These are phyloP conservation scores for Monsonia emarginata DNA, from an alignment of 441 rosid species.

Conservation along the genomic window DNA sequence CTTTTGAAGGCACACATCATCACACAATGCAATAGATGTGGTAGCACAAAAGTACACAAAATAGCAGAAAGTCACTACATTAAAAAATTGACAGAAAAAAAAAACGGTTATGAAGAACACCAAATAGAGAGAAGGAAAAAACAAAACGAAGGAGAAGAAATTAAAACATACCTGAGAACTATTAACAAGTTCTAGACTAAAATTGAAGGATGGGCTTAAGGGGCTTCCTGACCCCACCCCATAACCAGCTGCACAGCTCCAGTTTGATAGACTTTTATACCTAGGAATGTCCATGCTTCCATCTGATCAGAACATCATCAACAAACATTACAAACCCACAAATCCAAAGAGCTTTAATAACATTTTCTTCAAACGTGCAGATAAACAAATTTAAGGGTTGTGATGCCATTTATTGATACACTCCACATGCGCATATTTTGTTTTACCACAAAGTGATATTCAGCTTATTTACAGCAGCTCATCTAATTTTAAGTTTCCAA, in stretches of 20 bases:
- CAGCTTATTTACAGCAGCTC: not conserved
- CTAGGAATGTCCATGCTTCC: constrained; percentile 39
- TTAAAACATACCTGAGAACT: constrained; percentile 54
- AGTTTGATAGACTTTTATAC: constrained; percentile 50
- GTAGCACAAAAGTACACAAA: too few relatives aligned
- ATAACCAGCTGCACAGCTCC: constrained; percentile 88
- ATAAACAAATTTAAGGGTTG: not conserved
- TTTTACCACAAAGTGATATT: not conserved
- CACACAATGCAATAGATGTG: too few relatives aligned
- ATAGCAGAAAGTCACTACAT: not conserved
- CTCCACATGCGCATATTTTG: not conserved
- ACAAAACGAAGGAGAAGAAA: constrained; percentile 8
- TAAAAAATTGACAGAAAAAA: not conserved
- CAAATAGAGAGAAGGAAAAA: not conserved
- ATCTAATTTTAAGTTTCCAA: not conserved
- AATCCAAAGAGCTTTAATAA: not conserved
- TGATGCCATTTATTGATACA: not conserved
- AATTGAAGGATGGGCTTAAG: constrained; percentile 79
- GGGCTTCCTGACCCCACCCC: constrained; percentile 81
- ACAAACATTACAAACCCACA: constrained; percentile 4
- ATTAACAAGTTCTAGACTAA: constrained; percentile 69
- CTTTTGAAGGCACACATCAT: not conserved
- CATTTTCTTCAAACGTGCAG: not conserved
- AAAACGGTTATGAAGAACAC: too few relatives aligned
- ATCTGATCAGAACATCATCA: constrained; percentile 31